Percentiles rank a stretch among this genome's conserved stretches.
These are phyloP conservation scores for Skeletonema potamos DNA, from an alignment of 108 stramenopile species.

Conservation along the genomic window DNA sequence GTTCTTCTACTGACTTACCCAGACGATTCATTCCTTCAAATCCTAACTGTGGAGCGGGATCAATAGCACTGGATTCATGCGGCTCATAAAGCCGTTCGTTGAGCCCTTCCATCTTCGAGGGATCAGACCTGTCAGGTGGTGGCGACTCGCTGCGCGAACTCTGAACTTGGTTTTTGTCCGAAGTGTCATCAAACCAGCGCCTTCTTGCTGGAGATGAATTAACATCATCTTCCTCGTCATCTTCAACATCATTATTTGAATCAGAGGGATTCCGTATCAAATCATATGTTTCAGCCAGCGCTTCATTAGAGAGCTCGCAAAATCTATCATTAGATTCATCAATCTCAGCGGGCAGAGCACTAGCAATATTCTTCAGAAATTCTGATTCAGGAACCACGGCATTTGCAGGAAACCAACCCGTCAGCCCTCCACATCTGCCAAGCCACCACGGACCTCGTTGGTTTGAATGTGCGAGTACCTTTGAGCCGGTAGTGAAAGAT, in stretches of 20 bases:
- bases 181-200: constrained; percentile 19
- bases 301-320: constrained; percentile 18
- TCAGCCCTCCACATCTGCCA: constrained; percentile 40
- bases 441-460: constrained; percentile 52
- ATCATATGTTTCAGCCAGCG: constrained; percentile 37
- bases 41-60: not conserved
- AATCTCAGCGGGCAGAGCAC: not conserved
- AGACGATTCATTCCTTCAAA: not conserved
- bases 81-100: constrained; percentile 6
- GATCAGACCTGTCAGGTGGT: constrained; percentile 23
- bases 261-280: constrained; percentile 51
- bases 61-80: not conserved
- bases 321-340: constrained; percentile 13
- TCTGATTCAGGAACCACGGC: constrained; percentile 48
- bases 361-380: constrained; percentile 14
- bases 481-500: constrained; percentile 40
- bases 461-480: constrained; percentile 45
- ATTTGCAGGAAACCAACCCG: constrained; percentile 47
- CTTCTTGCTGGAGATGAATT: constrained; percentile 17
- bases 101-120: constrained; percentile 24
- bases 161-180: not conserved
- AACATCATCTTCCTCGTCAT: not conserved
- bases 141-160: constrained; percentile 11
- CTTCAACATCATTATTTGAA: constrained; percentile 19
- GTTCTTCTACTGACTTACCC: not conserved